Conservation (phyloP, 1,284 basidiomycete species). For the Papiliotrema terrestris region DNA sequence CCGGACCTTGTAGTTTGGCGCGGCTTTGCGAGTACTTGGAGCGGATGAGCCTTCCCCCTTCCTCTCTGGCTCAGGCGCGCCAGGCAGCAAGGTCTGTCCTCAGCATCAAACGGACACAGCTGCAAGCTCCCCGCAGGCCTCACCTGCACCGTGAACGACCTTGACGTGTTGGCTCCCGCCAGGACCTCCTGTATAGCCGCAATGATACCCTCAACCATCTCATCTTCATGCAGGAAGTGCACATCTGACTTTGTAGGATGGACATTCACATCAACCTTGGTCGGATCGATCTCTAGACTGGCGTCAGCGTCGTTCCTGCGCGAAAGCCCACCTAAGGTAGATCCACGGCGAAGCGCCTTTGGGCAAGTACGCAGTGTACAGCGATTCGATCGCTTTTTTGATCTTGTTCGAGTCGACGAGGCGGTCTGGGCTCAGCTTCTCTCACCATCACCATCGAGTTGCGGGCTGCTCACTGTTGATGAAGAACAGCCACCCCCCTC, state of each 20-base stretch:
- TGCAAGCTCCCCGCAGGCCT: slow-evolving; percentile 2
- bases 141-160: slow-evolving; percentile 81
- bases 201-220: slow-evolving; percentile 76
- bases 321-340: slow-evolving; percentile 68
- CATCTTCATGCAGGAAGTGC: slow-evolving; percentile 90
- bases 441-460: background rate
- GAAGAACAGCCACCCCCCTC: slow-evolving; percentile 74
- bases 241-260: slow-evolving; percentile 98
- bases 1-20: slow-evolving; percentile 86
- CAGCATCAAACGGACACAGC: background rate
- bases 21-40: slow-evolving; percentile 35
- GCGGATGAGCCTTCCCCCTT: slow-evolving; percentile 8
- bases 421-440: slow-evolving; percentile 61
- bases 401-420: slow-evolving; percentile 86
- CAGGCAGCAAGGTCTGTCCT: slow-evolving; percentile 46
- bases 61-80: slow-evolving; percentile 29
- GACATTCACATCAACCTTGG: slow-evolving; percentile 92
- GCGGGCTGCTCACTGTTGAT: slow-evolving; percentile 74
- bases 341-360: slow-evolving; percentile 89
- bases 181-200: slow-evolving; percentile 65
- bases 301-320: background rate
- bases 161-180: slow-evolving; percentile 61
- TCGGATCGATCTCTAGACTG: slow-evolving; percentile 78
- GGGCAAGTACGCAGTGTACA: slow-evolving; percentile 82
- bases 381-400: slow-evolving; percentile 79